Conservation (phyloP, 441 rosid species). For the Gossypium gossypioides region DNA sequence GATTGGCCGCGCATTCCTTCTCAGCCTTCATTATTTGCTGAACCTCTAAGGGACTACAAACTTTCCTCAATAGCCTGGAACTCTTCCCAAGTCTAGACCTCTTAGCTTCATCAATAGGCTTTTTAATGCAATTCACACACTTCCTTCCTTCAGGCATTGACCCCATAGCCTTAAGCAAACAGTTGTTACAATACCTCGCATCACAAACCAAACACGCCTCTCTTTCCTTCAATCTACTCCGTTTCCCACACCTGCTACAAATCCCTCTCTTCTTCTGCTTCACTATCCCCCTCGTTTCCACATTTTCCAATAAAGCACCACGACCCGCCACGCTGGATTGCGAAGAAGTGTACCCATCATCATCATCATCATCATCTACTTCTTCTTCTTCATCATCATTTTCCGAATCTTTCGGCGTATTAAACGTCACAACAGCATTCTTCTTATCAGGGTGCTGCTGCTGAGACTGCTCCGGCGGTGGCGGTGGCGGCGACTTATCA, state of each 20-base stretch:
- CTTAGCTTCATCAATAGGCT: conserved; percentile 36
- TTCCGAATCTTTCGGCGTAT: conserved; percentile 23
- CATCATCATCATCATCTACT: conserved; percentile 23
- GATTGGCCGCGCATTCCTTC: conserved; percentile 45
- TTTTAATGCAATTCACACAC: conserved; percentile 43
- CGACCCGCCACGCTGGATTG: conserved; percentile 3
- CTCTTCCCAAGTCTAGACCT: conserved; percentile 36
- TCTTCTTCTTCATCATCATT: conserved; percentile 13
- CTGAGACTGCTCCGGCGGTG: neutral
- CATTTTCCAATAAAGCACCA: neutral
- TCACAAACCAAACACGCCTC: conserved; percentile 46
- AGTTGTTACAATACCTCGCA: conserved; percentile 39
- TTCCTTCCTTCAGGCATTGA: conserved; percentile 66
- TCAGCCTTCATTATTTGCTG: conserved; percentile 51
- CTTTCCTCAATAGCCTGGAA: conserved; percentile 31
- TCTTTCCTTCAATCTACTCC: conserved; percentile 33
- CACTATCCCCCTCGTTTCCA: neutral
- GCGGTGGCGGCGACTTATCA: neutral
- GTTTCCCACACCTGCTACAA: conserved; percentile 38
- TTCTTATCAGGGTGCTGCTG: conserved; percentile 15
- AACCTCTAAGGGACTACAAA: conserved; percentile 40
- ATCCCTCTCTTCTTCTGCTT: conserved; percentile 21
- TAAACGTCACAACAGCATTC: conserved; percentile 27
- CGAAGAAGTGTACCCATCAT: conserved; percentile 18
- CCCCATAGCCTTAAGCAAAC: conserved; percentile 51